Evolutionary conservation across 2,329 filamentous ascomycete genomes (phyloP).

Genomic region (Fusarium sp.): DNA sequence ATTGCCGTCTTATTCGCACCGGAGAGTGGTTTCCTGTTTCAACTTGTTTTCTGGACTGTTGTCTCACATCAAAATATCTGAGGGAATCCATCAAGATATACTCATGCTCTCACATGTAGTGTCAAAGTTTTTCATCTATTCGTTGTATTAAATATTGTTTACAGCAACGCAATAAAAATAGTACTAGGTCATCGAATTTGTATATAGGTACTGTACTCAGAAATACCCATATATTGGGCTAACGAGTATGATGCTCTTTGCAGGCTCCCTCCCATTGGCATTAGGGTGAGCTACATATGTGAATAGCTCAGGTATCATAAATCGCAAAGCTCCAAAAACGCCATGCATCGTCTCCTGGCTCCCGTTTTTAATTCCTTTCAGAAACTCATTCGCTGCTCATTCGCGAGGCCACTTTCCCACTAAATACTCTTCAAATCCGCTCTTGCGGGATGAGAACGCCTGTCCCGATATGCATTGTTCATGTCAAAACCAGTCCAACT

Average conservation of each 20-base stretch:
- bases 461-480: slow-evolving; percentile 20
- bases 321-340: slow-evolving; percentile 39
- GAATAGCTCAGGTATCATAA: slow-evolving; percentile 48
- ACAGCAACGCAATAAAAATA: background rate
- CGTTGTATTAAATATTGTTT: background rate
- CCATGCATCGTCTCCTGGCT: slow-evolving; percentile 23
- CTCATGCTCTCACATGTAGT: background rate
- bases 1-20: slow-evolving; percentile 18
- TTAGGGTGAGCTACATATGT: slow-evolving; percentile 38
- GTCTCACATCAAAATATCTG: background rate
- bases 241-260: slow-evolving; percentile 4
- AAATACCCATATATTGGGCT: background rate
- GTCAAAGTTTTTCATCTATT: background rate
- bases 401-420: slow-evolving; percentile 8
- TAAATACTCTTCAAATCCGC: slow-evolving; percentile 22
- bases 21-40: background rate
- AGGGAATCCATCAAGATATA: background rate
- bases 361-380: slow-evolving; percentile 6
- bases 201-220: slow-evolving; percentile 5
- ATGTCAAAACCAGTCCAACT: slow-evolving; percentile 27
- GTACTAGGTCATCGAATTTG: slow-evolving; percentile 1
- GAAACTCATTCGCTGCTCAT: slow-evolving; percentile 1
- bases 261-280: slow-evolving; percentile 5
- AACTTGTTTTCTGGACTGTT: background rate
- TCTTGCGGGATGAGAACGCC: slow-evolving; percentile 22